Percentiles rank a stretch among this genome's conserved stretches.
Conservation (phyloP, 805 yeast genomes). For the Saccharomycopsis guyanensis region DNA sequence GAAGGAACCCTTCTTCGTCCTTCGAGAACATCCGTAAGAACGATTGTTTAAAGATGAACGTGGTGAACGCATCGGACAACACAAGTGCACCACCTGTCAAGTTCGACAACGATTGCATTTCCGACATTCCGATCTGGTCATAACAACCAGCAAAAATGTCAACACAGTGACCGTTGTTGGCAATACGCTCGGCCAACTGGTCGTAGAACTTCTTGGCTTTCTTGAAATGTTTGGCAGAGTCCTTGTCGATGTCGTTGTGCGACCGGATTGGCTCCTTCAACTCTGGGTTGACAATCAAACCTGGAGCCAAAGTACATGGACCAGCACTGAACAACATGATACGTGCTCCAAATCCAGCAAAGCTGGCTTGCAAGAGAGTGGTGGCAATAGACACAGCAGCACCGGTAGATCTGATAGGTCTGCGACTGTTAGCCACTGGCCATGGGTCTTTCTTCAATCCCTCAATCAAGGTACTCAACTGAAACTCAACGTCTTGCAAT, state of each 20-base stretch:
- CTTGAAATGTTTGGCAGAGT: conserved; percentile 77
- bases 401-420: conserved; percentile 90
- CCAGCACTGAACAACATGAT: conserved; percentile 89
- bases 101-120: conserved; percentile 81
- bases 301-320: conserved; percentile 92
- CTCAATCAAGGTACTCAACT: conserved; percentile 72
- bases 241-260: conserved; percentile 93
- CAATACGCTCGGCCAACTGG: conserved; percentile 60
- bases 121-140: conserved; percentile 92
- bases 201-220: conserved; percentile 82
- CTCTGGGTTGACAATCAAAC: conserved; percentile 85
- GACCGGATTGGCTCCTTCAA: conserved; percentile 95
- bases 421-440: conserved; percentile 75
- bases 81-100: conserved; percentile 86
- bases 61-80: conserved; percentile 87
- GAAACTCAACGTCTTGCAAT: conserved; percentile 72
- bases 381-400: conserved; percentile 84
- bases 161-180: conserved; percentile 68
- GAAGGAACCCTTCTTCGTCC: conserved; percentile 79
- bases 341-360: conserved; percentile 81
- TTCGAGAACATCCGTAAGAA: conserved; percentile 79
- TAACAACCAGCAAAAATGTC: conserved; percentile 93
- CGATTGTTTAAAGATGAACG: conserved; percentile 89
- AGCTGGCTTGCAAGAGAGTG: conserved; percentile 71
- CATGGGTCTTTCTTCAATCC: conserved; percentile 75